Base-by-base conservation (phyloP, 208 protist genomes). In the Leishmania lainsoni region DNA sequence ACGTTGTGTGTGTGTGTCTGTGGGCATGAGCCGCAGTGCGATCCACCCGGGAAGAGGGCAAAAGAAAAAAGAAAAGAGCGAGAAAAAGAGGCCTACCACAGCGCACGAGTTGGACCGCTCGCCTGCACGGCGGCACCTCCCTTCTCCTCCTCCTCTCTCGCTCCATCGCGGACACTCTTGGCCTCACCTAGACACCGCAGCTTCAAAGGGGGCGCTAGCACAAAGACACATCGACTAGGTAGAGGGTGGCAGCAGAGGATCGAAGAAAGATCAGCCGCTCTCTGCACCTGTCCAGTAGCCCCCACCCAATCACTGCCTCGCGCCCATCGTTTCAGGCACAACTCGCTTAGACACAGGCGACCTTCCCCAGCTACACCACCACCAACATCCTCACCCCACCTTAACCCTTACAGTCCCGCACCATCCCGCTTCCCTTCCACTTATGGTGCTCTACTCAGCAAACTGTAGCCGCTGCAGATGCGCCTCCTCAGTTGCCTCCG, bases 401-500 rank as follows among this genome's bases (percentile, higher is more conserved):
- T 22, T 73, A 32, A 4, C 9, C 10, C 14, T 52, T 73, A 45
- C 17, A 48, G 22, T 22, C 45, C 16, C 8, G 14, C 26, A 29
- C 3, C 61, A 17, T 6, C 0, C 39, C 42, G 8, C 68, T 73
- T 49, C 12, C 39, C 35, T 73, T 49, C 26, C 22, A 32, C 52
- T 73, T 9, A 10, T 22, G 68, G 35, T 52, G 39, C 68, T 49
- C 74, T 74, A 86, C 73, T 81, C 82, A 6, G 76, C 32, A 49
- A 86, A 86, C 48, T 83, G 84, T 5, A 71, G 77, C 8, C 85
- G 83, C 66, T 96, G 92, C 76, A 79, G 70, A 78, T 91, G 83
- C 12, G 87, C 88, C 88, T 97, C 94, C 29, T 86, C 91, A n/a
- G 86, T 85, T n/a, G 94, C 94, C 71, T 96, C 90, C 63, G 85